Evolutionary conservation across 345 rosid genomes (phyloP).

Genomic region (Durio zibethinus): DNA sequence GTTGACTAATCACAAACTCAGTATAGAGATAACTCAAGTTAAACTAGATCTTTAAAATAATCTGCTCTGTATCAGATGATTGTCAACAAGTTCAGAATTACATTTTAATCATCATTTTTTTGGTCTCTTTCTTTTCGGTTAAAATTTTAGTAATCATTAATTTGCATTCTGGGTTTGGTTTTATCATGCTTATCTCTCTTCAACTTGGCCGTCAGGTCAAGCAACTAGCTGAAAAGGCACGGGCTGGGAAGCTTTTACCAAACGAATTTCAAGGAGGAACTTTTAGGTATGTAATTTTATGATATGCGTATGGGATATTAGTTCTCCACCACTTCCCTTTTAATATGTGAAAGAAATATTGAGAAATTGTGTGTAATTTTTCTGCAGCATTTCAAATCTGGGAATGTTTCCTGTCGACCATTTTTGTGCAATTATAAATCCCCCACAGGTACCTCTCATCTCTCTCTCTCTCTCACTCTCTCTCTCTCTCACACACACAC

Average conservation of each 20-base stretch:
- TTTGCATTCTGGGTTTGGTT: not conserved
- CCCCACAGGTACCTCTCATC: constrained; percentile 98
- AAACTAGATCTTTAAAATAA: not conserved
- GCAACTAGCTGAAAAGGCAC: constrained; percentile 91
- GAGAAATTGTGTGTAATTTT: constrained; percentile 11
- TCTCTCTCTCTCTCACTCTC: constrained; percentile 25
- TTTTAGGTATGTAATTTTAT: constrained; percentile 53
- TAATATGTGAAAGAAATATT: constrained; percentile 1
- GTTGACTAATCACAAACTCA: not conserved
- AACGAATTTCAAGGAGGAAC: constrained; percentile 97
- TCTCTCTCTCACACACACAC: not conserved
- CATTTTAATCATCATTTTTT: not conserved
- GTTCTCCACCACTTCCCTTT: not conserved
- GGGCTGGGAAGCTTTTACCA: constrained; percentile 87
- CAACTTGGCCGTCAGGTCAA: constrained; percentile 52
- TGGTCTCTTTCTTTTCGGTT: not conserved
- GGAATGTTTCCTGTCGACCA: constrained; percentile 98
- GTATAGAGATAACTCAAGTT: not conserved
- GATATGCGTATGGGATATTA: not conserved
- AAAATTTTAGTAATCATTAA: not conserved
- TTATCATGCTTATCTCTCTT: not conserved
- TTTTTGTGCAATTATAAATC: constrained; percentile 91
- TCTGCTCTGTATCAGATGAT: not conserved
- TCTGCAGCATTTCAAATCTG: constrained; percentile 90
- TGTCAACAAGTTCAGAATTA: not conserved